These are phyloP conservation scores for Metschnikowia borealis DNA, from an alignment of 805 yeast genomes.

Conservation along the genomic window DNA sequence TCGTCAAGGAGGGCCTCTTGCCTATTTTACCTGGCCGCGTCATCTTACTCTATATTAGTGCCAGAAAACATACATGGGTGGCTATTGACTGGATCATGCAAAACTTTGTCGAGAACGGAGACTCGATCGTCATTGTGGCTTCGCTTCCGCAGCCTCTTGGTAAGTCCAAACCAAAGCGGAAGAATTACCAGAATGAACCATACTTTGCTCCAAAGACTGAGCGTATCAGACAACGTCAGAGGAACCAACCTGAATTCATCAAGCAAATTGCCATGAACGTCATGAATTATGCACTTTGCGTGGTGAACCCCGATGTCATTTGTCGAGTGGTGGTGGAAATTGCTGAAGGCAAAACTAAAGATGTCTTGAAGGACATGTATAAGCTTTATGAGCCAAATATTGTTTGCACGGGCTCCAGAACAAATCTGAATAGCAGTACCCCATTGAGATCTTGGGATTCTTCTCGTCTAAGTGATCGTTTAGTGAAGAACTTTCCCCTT, in stretches of 20 bases:
- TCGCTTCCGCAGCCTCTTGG: conserved; percentile 33
- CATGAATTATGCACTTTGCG: conserved; percentile 48
- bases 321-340: conserved; percentile 57
- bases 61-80: conserved; percentile 78
- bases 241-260: conserved; percentile 46
- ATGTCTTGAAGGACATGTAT: conserved; percentile 55
- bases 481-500: conserved; percentile 59
- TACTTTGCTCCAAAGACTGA: conserved; percentile 22
- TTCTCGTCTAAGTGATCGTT: conserved; percentile 58
- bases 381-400: conserved; percentile 58
- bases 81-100: conserved; percentile 67
- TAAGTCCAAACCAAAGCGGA: conserved; percentile 7
- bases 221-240: conserved; percentile 30
- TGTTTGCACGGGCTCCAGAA: conserved; percentile 54
- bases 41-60: conserved; percentile 62
- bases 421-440: conserved; percentile 37
- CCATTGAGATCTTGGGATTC: conserved; percentile 60
- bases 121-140: conserved; percentile 59
- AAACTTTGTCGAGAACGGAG: conserved; percentile 57
- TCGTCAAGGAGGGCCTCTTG: conserved; percentile 22
- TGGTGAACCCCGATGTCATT: conserved; percentile 43
- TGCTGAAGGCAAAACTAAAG: conserved; percentile 54
- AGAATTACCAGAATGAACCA: conserved; percentile 17
- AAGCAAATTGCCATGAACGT: conserved; percentile 44
- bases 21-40: conserved; percentile 51